phyloP scores from a whole-genome alignment of 2,329 filamentous ascomycete genomes.

The Salinomyces thailandicus region DNA sequence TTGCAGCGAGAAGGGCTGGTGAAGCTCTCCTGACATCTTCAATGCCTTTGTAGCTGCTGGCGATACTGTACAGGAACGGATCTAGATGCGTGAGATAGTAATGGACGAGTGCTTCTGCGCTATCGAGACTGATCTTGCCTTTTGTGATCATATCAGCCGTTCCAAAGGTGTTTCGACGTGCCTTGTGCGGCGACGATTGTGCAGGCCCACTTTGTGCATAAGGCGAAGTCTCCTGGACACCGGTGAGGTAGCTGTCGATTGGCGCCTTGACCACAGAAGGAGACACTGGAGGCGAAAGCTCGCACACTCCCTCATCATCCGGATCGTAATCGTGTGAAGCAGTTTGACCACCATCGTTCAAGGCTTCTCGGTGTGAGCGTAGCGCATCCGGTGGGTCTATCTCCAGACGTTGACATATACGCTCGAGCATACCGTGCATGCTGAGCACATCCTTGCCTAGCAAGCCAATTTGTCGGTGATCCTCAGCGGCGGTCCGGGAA shows the following conservation, averaged over 20 bases:
- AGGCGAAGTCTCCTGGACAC: not conserved
- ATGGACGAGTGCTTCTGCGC: constrained; percentile 33
- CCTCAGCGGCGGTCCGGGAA: not conserved
- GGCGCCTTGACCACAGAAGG: constrained; percentile 27
- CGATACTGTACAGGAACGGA: constrained; percentile 39
- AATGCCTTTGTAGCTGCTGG: constrained; percentile 37
- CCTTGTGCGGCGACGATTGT: constrained; percentile 21
- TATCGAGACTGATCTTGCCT: constrained; percentile 35
- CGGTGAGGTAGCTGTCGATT: constrained; percentile 8
- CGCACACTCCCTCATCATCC: constrained; percentile 9
- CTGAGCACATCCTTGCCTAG: not conserved
- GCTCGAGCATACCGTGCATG: not conserved
- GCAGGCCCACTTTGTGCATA: too few species aligned
- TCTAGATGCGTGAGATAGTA: constrained; percentile 36
- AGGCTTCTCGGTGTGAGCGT: too few species aligned
- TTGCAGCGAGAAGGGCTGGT: constrained; percentile 44
- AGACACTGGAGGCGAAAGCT: constrained; percentile 21
- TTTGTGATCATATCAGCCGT: constrained; percentile 41
- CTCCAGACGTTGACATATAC: not conserved
- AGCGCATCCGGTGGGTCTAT: not conserved
- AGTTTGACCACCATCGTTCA: too few species aligned
- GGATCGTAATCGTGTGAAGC: not conserved
- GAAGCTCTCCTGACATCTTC: constrained; percentile 42
- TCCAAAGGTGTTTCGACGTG: constrained; percentile 28
- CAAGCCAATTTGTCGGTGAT: not conserved